phyloP scores from a whole-genome alignment of 148 eudicot genomes.

The Pharnaceum exiguum region DNA sequence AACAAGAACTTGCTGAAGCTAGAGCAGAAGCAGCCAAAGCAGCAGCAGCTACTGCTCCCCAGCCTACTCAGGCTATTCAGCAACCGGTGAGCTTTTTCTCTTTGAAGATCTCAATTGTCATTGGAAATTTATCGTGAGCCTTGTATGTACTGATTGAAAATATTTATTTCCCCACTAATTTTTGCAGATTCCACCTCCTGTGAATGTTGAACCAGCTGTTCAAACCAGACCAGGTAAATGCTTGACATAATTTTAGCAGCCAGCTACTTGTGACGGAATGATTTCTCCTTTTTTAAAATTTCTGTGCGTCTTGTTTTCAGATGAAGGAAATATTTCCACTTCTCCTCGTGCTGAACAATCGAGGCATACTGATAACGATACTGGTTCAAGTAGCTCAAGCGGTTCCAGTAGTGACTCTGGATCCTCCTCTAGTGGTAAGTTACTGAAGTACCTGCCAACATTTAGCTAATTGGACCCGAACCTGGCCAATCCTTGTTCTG shows the following conservation, averaged over 20 bases:
- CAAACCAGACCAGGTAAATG: slow-evolving; percentile 45
- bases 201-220: slow-evolving; percentile 22
- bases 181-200: slow-evolving; percentile 44
- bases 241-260: too few species aligned
- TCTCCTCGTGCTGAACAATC: slow-evolving; percentile 47
- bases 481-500: not conserved
- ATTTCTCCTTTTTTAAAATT: not conserved
- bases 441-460: too few species aligned
- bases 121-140: not conserved
- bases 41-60: too few species aligned
- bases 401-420: slow-evolving; percentile 94
- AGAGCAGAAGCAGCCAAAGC: slow-evolving; percentile 39
- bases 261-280: not conserved
- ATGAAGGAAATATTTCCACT: slow-evolving; percentile 28
- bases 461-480: not conserved
- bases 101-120: not conserved
- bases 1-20: slow-evolving; percentile 69
- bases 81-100: slow-evolving; percentile 24
- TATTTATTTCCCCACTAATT: not conserved
- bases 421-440: slow-evolving; percentile 76
- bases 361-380: slow-evolving; percentile 42
- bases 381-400: slow-evolving; percentile 81
- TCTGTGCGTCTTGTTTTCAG: slow-evolving; percentile 10
- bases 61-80: slow-evolving; percentile 28
- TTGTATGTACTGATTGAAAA: not conserved